Evolutionary conservation across 2,329 filamentous ascomycete species (phyloP).

Genomic region (Hypomyces perniciosus): DNA sequence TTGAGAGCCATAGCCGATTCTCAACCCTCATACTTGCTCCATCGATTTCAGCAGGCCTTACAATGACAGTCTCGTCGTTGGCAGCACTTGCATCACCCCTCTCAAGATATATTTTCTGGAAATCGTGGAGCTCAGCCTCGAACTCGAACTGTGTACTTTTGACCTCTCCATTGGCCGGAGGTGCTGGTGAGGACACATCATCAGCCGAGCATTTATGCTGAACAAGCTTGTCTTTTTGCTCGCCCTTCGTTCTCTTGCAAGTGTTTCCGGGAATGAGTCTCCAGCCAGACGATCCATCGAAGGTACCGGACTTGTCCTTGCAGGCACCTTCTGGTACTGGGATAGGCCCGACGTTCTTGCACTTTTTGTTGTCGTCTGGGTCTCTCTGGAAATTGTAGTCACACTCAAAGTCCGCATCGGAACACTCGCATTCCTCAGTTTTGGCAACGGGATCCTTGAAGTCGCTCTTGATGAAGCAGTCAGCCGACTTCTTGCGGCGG

Average conservation of each 20-base stretch:
- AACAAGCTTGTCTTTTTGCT: constrained; percentile 64
- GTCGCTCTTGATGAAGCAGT: constrained; percentile 82
- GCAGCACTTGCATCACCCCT: constrained; percentile 57
- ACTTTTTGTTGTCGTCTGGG: constrained; percentile 60
- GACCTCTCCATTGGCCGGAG: constrained; percentile 62
- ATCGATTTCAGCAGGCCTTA: constrained; percentile 38
- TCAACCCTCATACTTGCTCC: constrained; percentile 31
- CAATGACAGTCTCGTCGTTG: constrained; percentile 66
- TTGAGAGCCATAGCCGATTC: constrained; percentile 64
- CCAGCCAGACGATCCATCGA: constrained; percentile 83
- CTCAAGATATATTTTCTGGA: constrained; percentile 70
- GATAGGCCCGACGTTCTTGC: constrained; percentile 58
- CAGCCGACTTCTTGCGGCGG: constrained; percentile 76
- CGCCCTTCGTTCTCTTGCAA: constrained; percentile 55
- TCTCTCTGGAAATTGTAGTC: constrained; percentile 81
- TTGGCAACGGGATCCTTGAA: constrained; percentile 72
- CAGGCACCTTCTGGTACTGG: constrained; percentile 67
- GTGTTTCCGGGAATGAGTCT: constrained; percentile 81
- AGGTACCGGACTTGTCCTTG: constrained; percentile 58
- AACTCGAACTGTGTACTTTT: constrained; percentile 56
- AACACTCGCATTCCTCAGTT: constrained; percentile 73
- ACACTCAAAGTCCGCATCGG: constrained; percentile 84
- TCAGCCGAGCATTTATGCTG: constrained; percentile 71
- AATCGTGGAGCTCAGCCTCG: constrained; percentile 45
- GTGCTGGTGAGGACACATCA: constrained; percentile 31